phyloP scores from a whole-genome alignment of 495 filamentous ascomycete species.

The Hypoxylon fragiforme region DNA sequence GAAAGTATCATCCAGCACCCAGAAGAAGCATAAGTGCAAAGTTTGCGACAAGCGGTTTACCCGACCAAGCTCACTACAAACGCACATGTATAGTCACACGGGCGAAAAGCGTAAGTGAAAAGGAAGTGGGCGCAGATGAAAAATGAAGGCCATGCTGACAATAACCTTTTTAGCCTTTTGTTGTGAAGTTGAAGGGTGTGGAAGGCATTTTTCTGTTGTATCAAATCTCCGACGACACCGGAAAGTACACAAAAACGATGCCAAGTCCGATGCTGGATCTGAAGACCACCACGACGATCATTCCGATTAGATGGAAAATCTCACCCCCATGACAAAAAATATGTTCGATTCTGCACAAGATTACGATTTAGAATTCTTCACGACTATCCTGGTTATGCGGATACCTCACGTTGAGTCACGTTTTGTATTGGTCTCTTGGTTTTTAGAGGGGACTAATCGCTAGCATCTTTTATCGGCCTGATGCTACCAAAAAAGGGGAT shows the following conservation, averaged over 20 bases:
- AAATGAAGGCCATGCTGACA: slow-evolving; percentile 40
- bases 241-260: slow-evolving; percentile 92
- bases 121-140: not conserved
- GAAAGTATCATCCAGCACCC: slow-evolving; percentile 90
- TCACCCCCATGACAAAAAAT: slow-evolving; percentile 28
- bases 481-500: slow-evolving; percentile 33
- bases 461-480: slow-evolving; percentile 24
- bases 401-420: slow-evolving; percentile 32
- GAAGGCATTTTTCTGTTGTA: slow-evolving; percentile 95
- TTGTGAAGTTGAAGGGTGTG: slow-evolving; percentile 94
- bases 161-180: slow-evolving; percentile 68
- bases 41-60: slow-evolving; percentile 99
- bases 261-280: slow-evolving; percentile 55
- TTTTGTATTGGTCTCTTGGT: slow-evolving; percentile 27
- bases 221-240: slow-evolving; percentile 93
- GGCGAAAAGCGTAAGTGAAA: slow-evolving; percentile 92
- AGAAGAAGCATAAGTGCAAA: slow-evolving; percentile 99
- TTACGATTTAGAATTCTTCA: slow-evolving; percentile 33
- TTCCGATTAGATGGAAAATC: slow-evolving; percentile 42
- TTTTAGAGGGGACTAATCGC: slow-evolving; percentile 33
- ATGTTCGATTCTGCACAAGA: slow-evolving; percentile 26
- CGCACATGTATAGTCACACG: slow-evolving; percentile 99
- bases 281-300: slow-evolving; percentile 56
- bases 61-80: slow-evolving; percentile 92
- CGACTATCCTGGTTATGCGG: slow-evolving; percentile 30